Conservation (phyloP, 805 yeast species). For the Sporopachydermia quercuum region DNA sequence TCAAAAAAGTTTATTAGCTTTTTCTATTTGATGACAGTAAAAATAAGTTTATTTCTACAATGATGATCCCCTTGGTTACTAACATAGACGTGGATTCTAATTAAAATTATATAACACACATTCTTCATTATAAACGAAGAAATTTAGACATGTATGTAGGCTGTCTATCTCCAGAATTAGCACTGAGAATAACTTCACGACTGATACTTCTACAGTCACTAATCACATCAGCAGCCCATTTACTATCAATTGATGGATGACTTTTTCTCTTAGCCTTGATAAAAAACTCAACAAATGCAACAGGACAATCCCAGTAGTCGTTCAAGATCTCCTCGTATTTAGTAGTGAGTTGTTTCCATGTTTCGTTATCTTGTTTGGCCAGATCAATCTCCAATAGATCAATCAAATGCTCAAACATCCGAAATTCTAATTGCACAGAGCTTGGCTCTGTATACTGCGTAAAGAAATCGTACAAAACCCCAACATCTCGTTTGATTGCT, state of each 20-base stretch:
- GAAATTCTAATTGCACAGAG: conserved; percentile 33
- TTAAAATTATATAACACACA: no score
- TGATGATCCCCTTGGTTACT: no score
- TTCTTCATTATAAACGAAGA: background rate
- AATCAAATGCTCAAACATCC: conserved; percentile 45
- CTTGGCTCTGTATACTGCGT: conserved; percentile 25
- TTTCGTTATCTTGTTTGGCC: conserved; percentile 22
- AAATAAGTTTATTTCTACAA: no score
- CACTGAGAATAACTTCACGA: background rate
- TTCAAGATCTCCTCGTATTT: conserved; percentile 48
- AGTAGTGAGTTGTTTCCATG: conserved; percentile 20
- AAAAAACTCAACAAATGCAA: conserved; percentile 51
- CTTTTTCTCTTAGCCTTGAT: conserved; percentile 24
- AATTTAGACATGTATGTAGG: background rate
- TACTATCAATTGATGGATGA: background rate
- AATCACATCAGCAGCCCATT: background rate
- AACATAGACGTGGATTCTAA: no score
- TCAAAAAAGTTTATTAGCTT: no score
- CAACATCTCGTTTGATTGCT: conserved; percentile 47
- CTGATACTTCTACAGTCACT: background rate
- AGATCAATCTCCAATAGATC: conserved; percentile 34
- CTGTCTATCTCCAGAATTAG: background rate
- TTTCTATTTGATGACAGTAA: no score
- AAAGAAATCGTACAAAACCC: conserved; percentile 37
- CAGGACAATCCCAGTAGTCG: conserved; percentile 65